Conservation (phyloP, 1,139 yeast genomes). For the Kazachstania sp. region DNA sequence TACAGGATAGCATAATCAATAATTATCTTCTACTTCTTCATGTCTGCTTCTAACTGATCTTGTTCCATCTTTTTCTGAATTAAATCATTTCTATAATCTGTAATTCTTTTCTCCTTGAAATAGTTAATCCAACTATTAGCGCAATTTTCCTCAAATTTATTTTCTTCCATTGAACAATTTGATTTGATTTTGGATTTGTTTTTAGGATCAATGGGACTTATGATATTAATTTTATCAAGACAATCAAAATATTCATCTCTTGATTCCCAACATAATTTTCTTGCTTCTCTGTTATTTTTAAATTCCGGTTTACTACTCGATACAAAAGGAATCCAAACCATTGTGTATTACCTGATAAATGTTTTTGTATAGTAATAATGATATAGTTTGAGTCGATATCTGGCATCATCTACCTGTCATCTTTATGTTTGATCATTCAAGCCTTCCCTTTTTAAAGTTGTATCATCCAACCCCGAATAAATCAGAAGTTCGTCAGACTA, state of each 20-base stretch:
- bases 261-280: constrained; percentile 60
- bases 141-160: constrained; percentile 46
- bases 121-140: constrained; percentile 62
- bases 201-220: constrained; percentile 41
- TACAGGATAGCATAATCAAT: too few relatives aligned
- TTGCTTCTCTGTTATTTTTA: constrained; percentile 39
- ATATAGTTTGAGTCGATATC: too few relatives aligned
- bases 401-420: too few relatives aligned
- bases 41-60: not conserved
- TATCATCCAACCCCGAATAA: too few relatives aligned
- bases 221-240: constrained; percentile 44
- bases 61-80: constrained; percentile 2
- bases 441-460: too few relatives aligned
- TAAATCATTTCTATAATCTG: constrained; percentile 43
- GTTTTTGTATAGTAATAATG: too few relatives aligned
- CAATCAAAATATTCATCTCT: constrained; percentile 54
- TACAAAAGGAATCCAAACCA: constrained; percentile 11
- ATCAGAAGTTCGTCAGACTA: too few relatives aligned
- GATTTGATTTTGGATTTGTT: constrained; percentile 27
- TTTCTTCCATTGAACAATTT: constrained; percentile 40
- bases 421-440: too few relatives aligned
- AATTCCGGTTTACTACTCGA: constrained; percentile 12
- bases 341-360: not conserved
- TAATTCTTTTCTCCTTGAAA: constrained; percentile 58
- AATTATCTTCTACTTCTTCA: not conserved